Evolutionary conservation across 208 protist species (phyloP).

Genomic region (Herpetomonas samuelpessoai): DNA sequence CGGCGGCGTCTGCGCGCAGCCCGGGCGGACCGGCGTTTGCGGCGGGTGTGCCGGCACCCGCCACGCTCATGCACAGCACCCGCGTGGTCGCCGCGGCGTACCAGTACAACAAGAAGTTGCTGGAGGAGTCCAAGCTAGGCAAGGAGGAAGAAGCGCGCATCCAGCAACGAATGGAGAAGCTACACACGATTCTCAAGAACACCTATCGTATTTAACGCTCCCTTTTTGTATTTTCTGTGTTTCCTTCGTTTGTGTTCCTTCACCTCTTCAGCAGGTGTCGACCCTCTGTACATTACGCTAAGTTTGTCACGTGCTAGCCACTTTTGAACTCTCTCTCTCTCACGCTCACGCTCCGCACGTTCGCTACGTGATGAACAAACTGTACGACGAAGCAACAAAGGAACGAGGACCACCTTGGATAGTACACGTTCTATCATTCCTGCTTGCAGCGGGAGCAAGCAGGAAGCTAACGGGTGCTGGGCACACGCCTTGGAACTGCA

Average conservation of each 20-base stretch:
- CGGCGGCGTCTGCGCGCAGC: slow-evolving; percentile 6
- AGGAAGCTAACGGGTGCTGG: too few relatives aligned
- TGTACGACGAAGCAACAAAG: too few relatives aligned
- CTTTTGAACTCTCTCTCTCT: too few relatives aligned
- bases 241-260: background rate
- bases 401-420: too few relatives aligned
- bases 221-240: background rate
- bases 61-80: slow-evolving; percentile 27
- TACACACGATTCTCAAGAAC: slow-evolving; percentile 28
- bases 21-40: background rate
- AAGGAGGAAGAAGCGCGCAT: slow-evolving; percentile 25
- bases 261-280: too few relatives aligned
- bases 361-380: too few relatives aligned
- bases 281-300: too few relatives aligned
- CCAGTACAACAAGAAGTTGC: slow-evolving; percentile 31
- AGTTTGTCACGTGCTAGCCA: too few relatives aligned
- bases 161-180: slow-evolving; percentile 28
- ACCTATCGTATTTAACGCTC: slow-evolving; percentile 29
- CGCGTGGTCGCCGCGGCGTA: slow-evolving; percentile 19
- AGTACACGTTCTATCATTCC: too few relatives aligned
- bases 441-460: too few relatives aligned
- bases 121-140: slow-evolving; percentile 13
- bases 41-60: slow-evolving; percentile 8
- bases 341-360: too few relatives aligned
- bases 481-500: too few relatives aligned